Conservation (phyloP, 208 protist species). For the Zelonia costaricensis region DNA sequence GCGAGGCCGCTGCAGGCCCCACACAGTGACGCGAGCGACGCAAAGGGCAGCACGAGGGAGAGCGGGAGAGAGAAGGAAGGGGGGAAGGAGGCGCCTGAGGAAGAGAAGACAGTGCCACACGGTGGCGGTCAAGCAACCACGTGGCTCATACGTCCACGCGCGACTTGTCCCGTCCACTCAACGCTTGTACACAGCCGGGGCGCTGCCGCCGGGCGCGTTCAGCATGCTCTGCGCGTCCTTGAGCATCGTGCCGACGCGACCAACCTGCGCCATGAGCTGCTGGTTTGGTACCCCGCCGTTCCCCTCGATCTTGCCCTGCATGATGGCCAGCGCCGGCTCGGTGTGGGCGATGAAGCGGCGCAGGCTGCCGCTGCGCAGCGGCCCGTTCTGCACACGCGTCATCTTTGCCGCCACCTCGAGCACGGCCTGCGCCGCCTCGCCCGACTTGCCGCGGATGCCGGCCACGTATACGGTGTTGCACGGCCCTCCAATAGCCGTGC, state of each 20-base stretch:
- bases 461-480: slow-evolving; percentile 51
- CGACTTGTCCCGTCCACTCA: slow-evolving; percentile 1
- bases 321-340: slow-evolving; percentile 28
- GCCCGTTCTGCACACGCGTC: slow-evolving; percentile 30
- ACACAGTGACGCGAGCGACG: too few relatives aligned
- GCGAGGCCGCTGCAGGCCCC: too few relatives aligned
- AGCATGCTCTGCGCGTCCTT: slow-evolving; percentile 49
- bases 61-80: too few relatives aligned
- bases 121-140: too few relatives aligned
- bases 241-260: slow-evolving; percentile 44
- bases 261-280: slow-evolving; percentile 15
- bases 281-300: slow-evolving; percentile 23
- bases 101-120: background rate
- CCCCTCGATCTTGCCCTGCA: slow-evolving; percentile 30
- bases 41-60: too few relatives aligned
- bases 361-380: slow-evolving; percentile 43
- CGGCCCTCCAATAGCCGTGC: slow-evolving; percentile 49
- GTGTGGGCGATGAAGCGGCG: slow-evolving; percentile 51
- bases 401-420: slow-evolving; percentile 30
- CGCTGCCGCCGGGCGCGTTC: slow-evolving; percentile 33
- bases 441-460: slow-evolving; percentile 34
- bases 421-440: slow-evolving; percentile 18
- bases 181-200: slow-evolving; percentile 44
- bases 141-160: too few relatives aligned
- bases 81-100: too few relatives aligned